Evolutionary conservation across 352 stramenopile species (phyloP).

Genomic region (Phytophthora colocasiae): DNA sequence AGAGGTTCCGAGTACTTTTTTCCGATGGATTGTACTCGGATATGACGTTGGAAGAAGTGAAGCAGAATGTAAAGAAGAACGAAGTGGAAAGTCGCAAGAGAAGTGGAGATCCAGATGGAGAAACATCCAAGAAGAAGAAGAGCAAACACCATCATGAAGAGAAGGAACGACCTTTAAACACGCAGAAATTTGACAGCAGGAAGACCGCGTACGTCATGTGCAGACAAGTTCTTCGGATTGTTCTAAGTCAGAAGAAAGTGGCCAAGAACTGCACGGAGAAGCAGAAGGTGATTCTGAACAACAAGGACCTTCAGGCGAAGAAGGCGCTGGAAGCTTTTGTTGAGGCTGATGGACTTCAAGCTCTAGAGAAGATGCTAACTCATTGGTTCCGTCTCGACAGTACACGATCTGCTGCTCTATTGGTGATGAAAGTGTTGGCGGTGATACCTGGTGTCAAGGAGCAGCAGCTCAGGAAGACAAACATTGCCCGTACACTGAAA

Average conservation of each 20-base stretch:
- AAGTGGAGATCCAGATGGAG: slow-evolving; percentile 10
- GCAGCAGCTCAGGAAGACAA: slow-evolving; percentile 54
- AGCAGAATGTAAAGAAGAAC: slow-evolving; percentile 18
- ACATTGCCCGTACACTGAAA: slow-evolving; percentile 64
- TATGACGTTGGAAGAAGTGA: slow-evolving; percentile 50
- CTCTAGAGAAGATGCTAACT: slow-evolving; percentile 59
- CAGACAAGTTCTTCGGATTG: slow-evolving; percentile 55
- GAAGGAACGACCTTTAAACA: slow-evolving; percentile 42
- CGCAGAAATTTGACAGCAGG: slow-evolving; percentile 56
- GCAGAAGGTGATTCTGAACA: slow-evolving; percentile 61
- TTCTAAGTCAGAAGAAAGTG: slow-evolving; percentile 61
- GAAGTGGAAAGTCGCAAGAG: slow-evolving; percentile 29
- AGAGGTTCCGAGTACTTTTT: slow-evolving; percentile 59
- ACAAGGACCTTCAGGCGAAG: slow-evolving; percentile 70
- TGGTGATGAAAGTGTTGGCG: slow-evolving; percentile 70
- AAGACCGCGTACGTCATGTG: slow-evolving; percentile 56
- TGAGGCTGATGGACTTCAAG: slow-evolving; percentile 57
- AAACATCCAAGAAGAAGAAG: slow-evolving; percentile 32
- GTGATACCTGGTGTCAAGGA: slow-evolving; percentile 65
- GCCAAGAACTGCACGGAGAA: slow-evolving; percentile 58
- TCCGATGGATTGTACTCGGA: slow-evolving; percentile 51
- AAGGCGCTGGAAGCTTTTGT: slow-evolving; percentile 67
- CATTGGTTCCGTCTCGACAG: slow-evolving; percentile 58
- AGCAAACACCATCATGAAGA: slow-evolving; percentile 19
- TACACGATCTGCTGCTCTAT: slow-evolving; percentile 51